Evolutionary conservation across 768 basidiomycete species (phyloP), one percentile per base, ranked within the genome.

Genomic region (Lentinula aciculospora): DNA sequence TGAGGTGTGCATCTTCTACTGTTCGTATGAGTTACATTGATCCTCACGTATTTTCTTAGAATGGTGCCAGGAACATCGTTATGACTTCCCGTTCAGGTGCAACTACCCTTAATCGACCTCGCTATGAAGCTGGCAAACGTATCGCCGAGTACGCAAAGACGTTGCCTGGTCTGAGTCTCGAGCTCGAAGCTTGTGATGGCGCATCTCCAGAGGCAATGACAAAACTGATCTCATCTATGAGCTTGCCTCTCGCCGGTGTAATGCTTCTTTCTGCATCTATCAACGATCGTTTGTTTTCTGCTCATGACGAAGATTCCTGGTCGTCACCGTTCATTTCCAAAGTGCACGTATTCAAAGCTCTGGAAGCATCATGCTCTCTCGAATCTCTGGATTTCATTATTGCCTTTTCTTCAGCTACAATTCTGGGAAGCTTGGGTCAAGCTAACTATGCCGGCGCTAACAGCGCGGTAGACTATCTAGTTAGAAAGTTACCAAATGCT

Each of bases 361-460:
- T 68, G 4, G 60, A 61, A 39, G 49, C 58, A 3, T 49, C 58
- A 25, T 32, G 54, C 31, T 47, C 55, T 53, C 37, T 66, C 21
- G 37, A 48, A 10, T 45, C 39, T 19, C 51, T 65, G 10, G 67
- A 68, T 51, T 68, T 66, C 53, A 51, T 68, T 17, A 58, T 68
- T 34, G 55, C 63, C 15, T 62, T 68, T 44, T 68, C 67, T 3
- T 64, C 63, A 15, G 60, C 63, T 1, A 58, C 62, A 12, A 57
- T 61, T 19, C 47, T 62, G 13, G 67, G 67, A 10, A 66, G 62
- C 42, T 31, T 56, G 40, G 67, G 66, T 17, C 67, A 68, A 48
- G 61, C 64, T 23, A 68, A 66, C 36, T 66, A 66, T 47, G 59
- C 66, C 6, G 64, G 64, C 47, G 64, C 64, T 15, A 65, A 65